Conservation (phyloP, 1,284 basidiomycete genomes). For the Takashimella tepidaria region DNA sequence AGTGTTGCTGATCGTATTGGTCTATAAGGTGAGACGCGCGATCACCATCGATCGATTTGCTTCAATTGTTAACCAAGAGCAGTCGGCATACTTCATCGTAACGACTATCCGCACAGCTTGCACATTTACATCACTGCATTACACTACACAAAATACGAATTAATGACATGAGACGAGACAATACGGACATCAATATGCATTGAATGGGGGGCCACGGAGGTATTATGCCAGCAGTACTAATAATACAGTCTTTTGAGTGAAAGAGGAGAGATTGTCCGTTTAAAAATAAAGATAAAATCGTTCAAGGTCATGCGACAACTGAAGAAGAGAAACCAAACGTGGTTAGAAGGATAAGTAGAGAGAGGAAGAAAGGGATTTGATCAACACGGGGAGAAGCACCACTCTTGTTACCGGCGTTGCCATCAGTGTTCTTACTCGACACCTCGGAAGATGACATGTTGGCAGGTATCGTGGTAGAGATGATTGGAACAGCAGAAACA, state of each 20-base stretch:
- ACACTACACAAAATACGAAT: background rate
- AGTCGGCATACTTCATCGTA: background rate
- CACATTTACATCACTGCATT: background rate
- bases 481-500: constrained; percentile 20
- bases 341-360: background rate
- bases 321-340: no score
- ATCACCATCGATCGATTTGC: no score
- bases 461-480: constrained; percentile 4
- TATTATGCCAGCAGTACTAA: background rate
- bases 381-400: background rate
- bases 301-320: no score
- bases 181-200: background rate
- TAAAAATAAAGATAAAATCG: no score
- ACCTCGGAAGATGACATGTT: background rate
- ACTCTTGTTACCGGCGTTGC: background rate
- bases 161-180: background rate
- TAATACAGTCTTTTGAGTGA: background rate
- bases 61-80: no score
- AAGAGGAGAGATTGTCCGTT: no score
- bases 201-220: background rate
- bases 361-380: background rate
- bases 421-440: background rate
- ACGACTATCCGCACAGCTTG: background rate
- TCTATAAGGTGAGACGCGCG: constrained; percentile 9
- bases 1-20: constrained; percentile 32